Evolutionary conservation across 140 eudicot genomes (phyloP).

Genomic region (Bidens hawaiensis): DNA sequence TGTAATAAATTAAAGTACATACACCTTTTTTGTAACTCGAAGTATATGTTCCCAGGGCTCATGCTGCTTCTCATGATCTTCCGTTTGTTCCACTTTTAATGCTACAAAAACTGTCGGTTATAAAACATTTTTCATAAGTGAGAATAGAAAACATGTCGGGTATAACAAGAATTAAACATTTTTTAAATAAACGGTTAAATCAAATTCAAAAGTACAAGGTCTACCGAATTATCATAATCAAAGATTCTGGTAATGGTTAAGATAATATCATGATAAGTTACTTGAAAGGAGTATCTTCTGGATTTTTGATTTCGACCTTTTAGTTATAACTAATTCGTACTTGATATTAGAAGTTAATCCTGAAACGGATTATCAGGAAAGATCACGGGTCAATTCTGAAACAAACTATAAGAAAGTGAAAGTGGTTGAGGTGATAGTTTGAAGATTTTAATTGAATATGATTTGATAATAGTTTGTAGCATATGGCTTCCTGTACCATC

Average conservation of each 20-base stretch:
- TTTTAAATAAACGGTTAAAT: neutral
- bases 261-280: neutral
- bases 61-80: conserved; percentile 7
- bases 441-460: too few species aligned
- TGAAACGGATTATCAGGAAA: too few species aligned
- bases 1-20: conserved; percentile 7
- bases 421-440: too few species aligned
- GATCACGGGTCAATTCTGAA: too few species aligned
- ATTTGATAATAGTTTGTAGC: too few species aligned
- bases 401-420: too few species aligned
- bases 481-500: too few species aligned
- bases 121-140: neutral
- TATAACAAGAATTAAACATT: neutral
- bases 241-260: neutral
- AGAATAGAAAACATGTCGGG: neutral
- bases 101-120: conserved; percentile 4
- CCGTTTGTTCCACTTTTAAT: conserved; percentile 1
- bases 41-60: neutral
- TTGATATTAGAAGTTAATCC: too few species aligned
- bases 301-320: neutral
- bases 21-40: neutral
- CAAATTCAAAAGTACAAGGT: neutral
- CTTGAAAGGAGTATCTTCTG: neutral
- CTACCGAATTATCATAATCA: neutral
- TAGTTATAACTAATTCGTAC: too few species aligned